Evolutionary conservation across 2,329 filamentous ascomycete genomes (phyloP).

Genomic region (Cladorrhinum sp.): DNA sequence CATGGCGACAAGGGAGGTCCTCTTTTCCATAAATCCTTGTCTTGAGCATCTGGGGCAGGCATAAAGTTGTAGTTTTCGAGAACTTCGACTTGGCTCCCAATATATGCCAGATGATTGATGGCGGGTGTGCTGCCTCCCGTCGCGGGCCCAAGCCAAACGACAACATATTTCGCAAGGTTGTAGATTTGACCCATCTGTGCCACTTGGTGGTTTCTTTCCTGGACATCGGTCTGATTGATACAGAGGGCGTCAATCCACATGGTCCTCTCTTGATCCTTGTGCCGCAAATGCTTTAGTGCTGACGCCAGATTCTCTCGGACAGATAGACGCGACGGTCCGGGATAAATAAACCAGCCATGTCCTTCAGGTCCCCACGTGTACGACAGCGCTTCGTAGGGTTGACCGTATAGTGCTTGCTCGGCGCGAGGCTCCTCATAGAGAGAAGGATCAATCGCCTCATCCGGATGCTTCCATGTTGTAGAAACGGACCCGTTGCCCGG

Average conservation of each 20-base stretch:
- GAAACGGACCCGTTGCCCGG: neutral
- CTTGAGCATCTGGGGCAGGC: neutral
- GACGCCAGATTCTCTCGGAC: neutral
- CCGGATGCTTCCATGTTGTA: neutral
- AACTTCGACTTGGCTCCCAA: neutral
- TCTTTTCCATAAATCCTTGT: neutral
- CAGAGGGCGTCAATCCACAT: constrained; percentile 6
- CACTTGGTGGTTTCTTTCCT: neutral
- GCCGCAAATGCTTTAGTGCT: neutral
- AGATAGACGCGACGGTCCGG: neutral
- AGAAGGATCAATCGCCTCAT: neutral
- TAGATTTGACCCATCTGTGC: neutral
- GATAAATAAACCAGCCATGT: neutral
- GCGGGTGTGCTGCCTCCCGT: neutral
- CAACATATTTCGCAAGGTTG: neutral
- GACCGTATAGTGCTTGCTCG: neutral
- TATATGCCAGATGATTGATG: neutral
- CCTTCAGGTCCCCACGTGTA: neutral
- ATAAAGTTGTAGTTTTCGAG: neutral
- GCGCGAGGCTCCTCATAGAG: neutral
- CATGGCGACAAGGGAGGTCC: no score
- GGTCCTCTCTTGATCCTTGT: neutral
- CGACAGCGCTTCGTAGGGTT: neutral
- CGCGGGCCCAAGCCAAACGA: neutral
- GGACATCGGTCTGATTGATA: constrained; percentile 1